Conservation (phyloP, 2,329 filamentous ascomycete genomes). For the Nemania bipapillata region DNA sequence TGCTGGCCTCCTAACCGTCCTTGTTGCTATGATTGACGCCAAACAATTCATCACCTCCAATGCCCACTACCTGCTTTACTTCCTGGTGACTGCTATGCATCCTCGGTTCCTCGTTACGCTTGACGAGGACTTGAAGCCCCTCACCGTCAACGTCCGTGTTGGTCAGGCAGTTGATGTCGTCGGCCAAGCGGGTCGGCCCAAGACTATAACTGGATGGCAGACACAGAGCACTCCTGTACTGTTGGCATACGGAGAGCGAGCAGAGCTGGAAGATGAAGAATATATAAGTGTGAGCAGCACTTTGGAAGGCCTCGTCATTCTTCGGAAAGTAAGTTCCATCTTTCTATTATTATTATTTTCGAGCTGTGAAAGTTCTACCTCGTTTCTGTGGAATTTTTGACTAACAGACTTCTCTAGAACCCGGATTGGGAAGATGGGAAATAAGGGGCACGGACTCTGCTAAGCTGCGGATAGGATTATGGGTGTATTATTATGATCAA, state of each 20-base stretch:
- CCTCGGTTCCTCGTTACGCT: conserved; percentile 96
- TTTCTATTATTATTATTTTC: too few species aligned
- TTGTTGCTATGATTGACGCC: conserved; percentile 93
- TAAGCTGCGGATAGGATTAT: conserved; percentile 9
- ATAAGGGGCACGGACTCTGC: conserved; percentile 49
- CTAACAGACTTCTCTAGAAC: conserved; percentile 55
- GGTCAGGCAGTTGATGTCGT: conserved; percentile 98
- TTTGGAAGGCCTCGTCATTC: conserved; percentile 92
- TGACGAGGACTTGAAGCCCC: conserved; percentile 90
- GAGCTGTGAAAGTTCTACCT: too few species aligned
- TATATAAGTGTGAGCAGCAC: conserved; percentile 92
- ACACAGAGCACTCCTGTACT: conserved; percentile 99
- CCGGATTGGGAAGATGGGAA: conserved; percentile 66
- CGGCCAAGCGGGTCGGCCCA: conserved; percentile 93
- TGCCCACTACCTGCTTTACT: conserved; percentile 95
- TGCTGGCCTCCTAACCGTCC: conserved; percentile 86
- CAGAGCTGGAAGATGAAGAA: conserved; percentile 96
- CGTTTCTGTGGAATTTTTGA: not conserved
- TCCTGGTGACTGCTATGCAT: conserved; percentile 95
- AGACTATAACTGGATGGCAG: conserved; percentile 99
- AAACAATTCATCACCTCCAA: conserved; percentile 79
- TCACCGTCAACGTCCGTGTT: conserved; percentile 95
- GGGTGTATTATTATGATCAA: conserved; percentile 46
- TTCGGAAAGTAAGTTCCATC: conserved; percentile 94
- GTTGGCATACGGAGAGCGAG: conserved; percentile 91